phyloP scores from a whole-genome alignment of 1,284 basidiomycete species.

The Pyrrhoderma noxium region DNA sequence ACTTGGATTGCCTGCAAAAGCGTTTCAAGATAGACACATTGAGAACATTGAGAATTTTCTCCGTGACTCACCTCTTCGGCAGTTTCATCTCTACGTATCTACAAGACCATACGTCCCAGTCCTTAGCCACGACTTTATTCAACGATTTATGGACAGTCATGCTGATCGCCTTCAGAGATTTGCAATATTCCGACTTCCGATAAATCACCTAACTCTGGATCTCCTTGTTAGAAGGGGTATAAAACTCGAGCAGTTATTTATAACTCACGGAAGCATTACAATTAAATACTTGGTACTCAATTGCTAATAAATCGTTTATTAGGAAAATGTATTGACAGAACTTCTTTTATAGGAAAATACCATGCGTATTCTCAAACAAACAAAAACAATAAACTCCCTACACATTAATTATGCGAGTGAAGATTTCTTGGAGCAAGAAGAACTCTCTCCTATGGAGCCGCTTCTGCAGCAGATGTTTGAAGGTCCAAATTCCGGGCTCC shows the following conservation, averaged over 20 bases:
- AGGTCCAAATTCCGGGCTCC: background rate
- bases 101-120: slow-evolving; percentile 28
- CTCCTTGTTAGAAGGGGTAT: slow-evolving; percentile 47
- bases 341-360: slow-evolving; percentile 32
- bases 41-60: slow-evolving; percentile 38
- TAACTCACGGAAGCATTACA: slow-evolving; percentile 48
- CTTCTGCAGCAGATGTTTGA: too few relatives aligned
- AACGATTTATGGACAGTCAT: slow-evolving; percentile 41
- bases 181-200: slow-evolving; percentile 55
- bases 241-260: slow-evolving; percentile 52
- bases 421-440: background rate
- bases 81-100: slow-evolving; percentile 56
- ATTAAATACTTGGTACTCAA: slow-evolving; percentile 21
- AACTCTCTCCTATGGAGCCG: too few relatives aligned
- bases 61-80: slow-evolving; percentile 40
- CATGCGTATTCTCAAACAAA: slow-evolving; percentile 25
- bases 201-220: slow-evolving; percentile 41
- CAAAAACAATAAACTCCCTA: slow-evolving; percentile 36
- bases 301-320: background rate
- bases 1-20: slow-evolving; percentile 40
- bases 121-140: slow-evolving; percentile 43
- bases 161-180: slow-evolving; percentile 45
- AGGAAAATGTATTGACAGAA: slow-evolving; percentile 8
- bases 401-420: slow-evolving; percentile 41
- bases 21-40: slow-evolving; percentile 37